phyloP scores from a whole-genome alignment of 2,329 filamentous ascomycete genomes.

The Nemania sp. region DNA sequence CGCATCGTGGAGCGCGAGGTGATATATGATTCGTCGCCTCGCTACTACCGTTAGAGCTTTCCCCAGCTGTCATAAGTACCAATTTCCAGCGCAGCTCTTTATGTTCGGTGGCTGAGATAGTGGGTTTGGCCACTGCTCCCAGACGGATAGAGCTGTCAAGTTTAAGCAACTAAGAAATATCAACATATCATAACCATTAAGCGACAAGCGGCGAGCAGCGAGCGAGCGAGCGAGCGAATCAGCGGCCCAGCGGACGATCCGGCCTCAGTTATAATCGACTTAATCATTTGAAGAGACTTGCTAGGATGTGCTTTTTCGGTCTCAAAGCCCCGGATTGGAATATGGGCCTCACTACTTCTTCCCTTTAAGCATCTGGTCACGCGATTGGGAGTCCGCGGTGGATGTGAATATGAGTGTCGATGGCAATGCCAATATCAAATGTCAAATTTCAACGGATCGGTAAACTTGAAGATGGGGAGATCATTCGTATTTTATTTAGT shows the following conservation, averaged over 20 bases:
- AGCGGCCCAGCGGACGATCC: not conserved
- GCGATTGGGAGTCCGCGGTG: not conserved
- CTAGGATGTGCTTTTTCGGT: not conserved
- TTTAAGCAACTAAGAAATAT: not conserved
- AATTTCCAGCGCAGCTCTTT: not conserved
- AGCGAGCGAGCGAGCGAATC: not conserved
- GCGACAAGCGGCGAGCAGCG: not conserved
- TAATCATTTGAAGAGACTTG: not conserved
- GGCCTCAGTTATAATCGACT: not conserved
- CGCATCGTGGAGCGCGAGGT: conserved; percentile 70
- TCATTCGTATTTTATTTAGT: conserved; percentile 11
- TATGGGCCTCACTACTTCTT: not conserved
- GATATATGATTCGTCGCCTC: conserved; percentile 57
- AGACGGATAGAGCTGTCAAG: not conserved
- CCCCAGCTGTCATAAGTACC: not conserved
- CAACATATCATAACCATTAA: conserved; percentile 5
- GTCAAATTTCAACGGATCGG: conserved; percentile 2
- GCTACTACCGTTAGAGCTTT: conserved; percentile 20
- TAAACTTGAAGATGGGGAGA: not conserved
- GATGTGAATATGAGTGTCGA: not conserved
- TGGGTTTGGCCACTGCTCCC: not conserved
- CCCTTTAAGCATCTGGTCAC: not conserved
- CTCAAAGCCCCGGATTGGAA: conserved; percentile 7
- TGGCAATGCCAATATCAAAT: too few species aligned
- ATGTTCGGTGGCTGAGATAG: not conserved